These are phyloP conservation scores for Penicillium nucicola DNA, from an alignment of 495 filamentous ascomycete species.

Conservation along the genomic window DNA sequence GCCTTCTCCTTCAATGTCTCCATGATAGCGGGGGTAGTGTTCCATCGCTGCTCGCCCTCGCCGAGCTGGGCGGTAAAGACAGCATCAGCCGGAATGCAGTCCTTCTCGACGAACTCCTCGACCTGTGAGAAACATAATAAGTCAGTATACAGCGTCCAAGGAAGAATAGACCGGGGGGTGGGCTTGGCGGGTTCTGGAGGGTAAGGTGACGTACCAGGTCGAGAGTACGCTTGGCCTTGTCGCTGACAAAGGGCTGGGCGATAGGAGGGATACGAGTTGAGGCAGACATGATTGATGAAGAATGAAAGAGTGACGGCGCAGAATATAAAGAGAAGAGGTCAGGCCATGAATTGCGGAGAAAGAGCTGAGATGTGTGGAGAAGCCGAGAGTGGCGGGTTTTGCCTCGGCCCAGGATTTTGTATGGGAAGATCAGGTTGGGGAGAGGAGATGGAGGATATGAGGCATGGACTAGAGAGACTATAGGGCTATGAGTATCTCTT, in stretches of 20 bases:
- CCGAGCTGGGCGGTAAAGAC: slow-evolving; percentile 78
- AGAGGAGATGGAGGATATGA: too few species aligned
- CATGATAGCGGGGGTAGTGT: slow-evolving; percentile 72
- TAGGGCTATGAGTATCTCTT: too few species aligned
- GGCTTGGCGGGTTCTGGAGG: neutral
- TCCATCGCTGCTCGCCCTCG: slow-evolving; percentile 70
- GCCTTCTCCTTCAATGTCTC: slow-evolving; percentile 88
- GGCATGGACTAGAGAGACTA: too few species aligned
- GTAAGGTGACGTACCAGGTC: slow-evolving; percentile 48
- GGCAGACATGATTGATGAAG: slow-evolving; percentile 47
- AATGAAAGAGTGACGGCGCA: neutral
- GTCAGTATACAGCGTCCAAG: slow-evolving; percentile 2
- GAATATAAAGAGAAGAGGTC: slow-evolving; percentile 17
- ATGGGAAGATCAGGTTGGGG: too few species aligned
- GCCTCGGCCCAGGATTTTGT: slow-evolving; percentile 24
- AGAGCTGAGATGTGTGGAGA: slow-evolving; percentile 19
- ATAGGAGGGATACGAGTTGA: slow-evolving; percentile 65
- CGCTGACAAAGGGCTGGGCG: slow-evolving; percentile 68
- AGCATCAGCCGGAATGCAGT: slow-evolving; percentile 83
- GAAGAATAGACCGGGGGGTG: slow-evolving; percentile 7
- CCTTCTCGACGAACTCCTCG: slow-evolving; percentile 94
- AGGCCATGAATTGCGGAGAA: slow-evolving; percentile 26
- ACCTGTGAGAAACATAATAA: slow-evolving; percentile 48
- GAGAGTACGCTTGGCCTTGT: slow-evolving; percentile 71
- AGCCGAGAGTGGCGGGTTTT: slow-evolving; percentile 24